A percentile compares a stretch with the other conserved stretches of the same genome.
These are phyloP conservation scores for Boletus subcaerulescens DNA, from an alignment of 768 basidiomycete species.

Conservation along the genomic window DNA sequence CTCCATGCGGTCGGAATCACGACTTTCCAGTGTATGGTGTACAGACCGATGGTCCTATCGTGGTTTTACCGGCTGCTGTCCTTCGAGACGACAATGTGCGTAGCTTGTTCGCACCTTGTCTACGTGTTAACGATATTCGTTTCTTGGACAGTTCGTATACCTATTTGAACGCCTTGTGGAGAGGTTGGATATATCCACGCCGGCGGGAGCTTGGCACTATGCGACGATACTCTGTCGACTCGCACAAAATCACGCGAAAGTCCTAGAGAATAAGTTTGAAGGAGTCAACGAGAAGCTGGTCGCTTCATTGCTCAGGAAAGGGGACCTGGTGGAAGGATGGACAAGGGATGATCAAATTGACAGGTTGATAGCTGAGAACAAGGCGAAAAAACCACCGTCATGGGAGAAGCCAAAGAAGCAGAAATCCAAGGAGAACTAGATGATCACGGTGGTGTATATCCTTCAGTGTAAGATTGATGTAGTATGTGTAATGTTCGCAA, in stretches of 20 bases:
- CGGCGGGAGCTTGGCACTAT: slow-evolving; percentile 8
- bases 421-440: too few species aligned
- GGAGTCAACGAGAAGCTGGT: not conserved
- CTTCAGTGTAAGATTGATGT: too few species aligned
- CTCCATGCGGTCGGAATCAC: slow-evolving; percentile 3
- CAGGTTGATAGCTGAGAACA: not conserved
- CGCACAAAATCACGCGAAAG: not conserved
- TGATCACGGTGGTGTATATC: too few species aligned
- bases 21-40: slow-evolving; percentile 3
- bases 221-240: slow-evolving; percentile 8
- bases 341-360: not conserved
- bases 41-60: slow-evolving; percentile 5
- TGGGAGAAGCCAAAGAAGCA: too few species aligned
- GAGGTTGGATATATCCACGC: slow-evolving; percentile 3
- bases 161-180: slow-evolving; percentile 4
- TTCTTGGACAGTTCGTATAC: not conserved
- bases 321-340: not conserved
- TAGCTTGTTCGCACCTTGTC: not conserved
- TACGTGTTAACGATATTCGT: not conserved
- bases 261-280: not conserved
- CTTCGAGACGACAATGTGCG: not conserved
- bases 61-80: not conserved
- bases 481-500: too few species aligned
- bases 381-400: not conserved
- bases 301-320: not conserved